Evolutionary conservation across 202 grass and related monocot species (phyloP).

Genomic region (Setaria viridis): DNA sequence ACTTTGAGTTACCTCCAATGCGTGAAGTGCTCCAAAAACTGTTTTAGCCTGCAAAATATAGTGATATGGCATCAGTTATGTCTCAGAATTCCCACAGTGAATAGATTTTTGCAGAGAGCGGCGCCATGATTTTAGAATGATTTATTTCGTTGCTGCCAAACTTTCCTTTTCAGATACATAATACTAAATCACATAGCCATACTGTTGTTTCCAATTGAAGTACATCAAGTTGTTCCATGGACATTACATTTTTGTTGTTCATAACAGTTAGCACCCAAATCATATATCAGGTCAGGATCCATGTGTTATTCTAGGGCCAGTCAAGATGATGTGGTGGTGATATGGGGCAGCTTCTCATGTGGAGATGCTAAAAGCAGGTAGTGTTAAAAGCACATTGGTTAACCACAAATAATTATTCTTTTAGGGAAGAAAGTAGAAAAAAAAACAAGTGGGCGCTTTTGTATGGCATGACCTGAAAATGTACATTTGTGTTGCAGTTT

Average conservation of each 20-base stretch:
- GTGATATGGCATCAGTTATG: background rate
- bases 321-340: too few species aligned
- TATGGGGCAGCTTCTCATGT: too few species aligned
- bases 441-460: too few species aligned
- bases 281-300: background rate
- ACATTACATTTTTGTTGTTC: background rate
- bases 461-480: too few species aligned
- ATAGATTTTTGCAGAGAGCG: background rate
- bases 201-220: background rate
- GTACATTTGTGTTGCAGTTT: too few species aligned
- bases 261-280: background rate
- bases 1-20: slow-evolving; percentile 67
- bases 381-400: too few species aligned
- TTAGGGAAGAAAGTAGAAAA: too few species aligned
- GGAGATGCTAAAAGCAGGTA: too few species aligned
- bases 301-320: too few species aligned
- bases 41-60: slow-evolving; percentile 81
- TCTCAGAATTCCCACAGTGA: background rate
- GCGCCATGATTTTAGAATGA: background rate
- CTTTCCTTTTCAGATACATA: too few species aligned
- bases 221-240: background rate
- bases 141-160: background rate
- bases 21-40: slow-evolving; percentile 86
- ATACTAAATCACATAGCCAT: background rate
- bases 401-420: too few species aligned